These are phyloP conservation scores for Rhizopus arrhizus DNA, from an alignment of 371 early-diverging fungal species.

Conservation along the genomic window DNA sequence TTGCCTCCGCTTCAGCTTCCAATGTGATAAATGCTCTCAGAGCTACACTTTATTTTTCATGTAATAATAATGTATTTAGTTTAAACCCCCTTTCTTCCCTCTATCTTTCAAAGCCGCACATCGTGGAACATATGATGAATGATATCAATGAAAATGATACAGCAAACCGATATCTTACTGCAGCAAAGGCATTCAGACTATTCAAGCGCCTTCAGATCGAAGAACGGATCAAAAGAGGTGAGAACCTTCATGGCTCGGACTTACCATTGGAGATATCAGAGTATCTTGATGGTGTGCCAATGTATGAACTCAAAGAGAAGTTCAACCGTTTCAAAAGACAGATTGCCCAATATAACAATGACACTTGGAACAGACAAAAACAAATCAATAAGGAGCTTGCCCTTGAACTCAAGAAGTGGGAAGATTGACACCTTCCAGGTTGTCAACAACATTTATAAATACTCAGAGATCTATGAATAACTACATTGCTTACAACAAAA, in stretches of 20 bases:
- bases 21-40: background rate
- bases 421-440: too few relatives aligned
- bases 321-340: background rate
- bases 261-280: conserved; percentile 1
- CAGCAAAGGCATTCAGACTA: background rate
- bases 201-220: background rate
- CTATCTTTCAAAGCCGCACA: conserved; percentile 11
- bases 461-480: too few relatives aligned
- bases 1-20: too few relatives aligned
- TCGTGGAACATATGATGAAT: background rate
- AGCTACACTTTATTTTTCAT: conserved; percentile 6
- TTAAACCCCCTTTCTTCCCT: background rate
- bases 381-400: background rate
- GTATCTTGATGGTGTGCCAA: background rate
- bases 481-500: too few relatives aligned
- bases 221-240: background rate
- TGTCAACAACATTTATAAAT: too few relatives aligned
- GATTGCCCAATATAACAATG: too few relatives aligned
- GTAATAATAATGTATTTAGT: background rate
- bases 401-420: background rate
- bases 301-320: background rate
- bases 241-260: background rate
- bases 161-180: background rate
- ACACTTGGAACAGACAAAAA: background rate
- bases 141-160: conserved; percentile 2